Base-by-base conservation (phyloP, 192 early-diverging fungal genomes). In the Dispira parvispora region DNA sequence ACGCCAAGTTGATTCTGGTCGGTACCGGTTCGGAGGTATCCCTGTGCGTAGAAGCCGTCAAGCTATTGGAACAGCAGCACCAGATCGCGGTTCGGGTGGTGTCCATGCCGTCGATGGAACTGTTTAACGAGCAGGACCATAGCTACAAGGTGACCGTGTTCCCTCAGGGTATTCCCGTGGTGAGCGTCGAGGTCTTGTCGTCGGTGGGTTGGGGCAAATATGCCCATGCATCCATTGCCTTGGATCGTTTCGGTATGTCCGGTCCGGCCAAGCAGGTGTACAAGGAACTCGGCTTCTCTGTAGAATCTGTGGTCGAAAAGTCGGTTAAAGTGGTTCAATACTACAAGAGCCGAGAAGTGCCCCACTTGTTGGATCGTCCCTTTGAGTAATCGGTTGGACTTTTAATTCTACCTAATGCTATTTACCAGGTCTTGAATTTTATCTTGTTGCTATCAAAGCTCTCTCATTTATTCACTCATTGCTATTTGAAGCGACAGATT, bases 151-250 rank as follows among this genome's bases (percentile, higher is more conserved):
- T 83, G 32, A 70, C 71, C 11, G 92, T 98, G n/a, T 78, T 98
- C 56, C 75, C 81, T 0, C 73, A 78, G 20, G 88, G 88, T 12
- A 70, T 94, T 44, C 93, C 92, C 0, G 75, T 85, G n/a, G 73
- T 95, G 54, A 87, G 84, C 67, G 83, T 95, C 45, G 95, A 98
- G 75, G 92, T 89, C 2, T 70, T 90, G 71, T 61, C 77, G 45
- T 90, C 88, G 50, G 86, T 88, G 71, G 86, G 89, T n/a, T 98
- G 95, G 93, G 71, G 75, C 68, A 90, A 87, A 69, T 96, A 89
- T 69, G 85, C 91, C 14, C 94, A 96, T 75, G 81, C 78, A 26
- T 80, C 84, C 18, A 75, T 94, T 65, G 93, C 92, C 62, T 88
- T 98, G 71, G 87, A 88, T 56, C 83, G 82, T 13, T 98, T 94